Base-by-base conservation (phyloP, 2,329 filamentous ascomycete genomes). In the Colletotrichum limetticola region DNA sequence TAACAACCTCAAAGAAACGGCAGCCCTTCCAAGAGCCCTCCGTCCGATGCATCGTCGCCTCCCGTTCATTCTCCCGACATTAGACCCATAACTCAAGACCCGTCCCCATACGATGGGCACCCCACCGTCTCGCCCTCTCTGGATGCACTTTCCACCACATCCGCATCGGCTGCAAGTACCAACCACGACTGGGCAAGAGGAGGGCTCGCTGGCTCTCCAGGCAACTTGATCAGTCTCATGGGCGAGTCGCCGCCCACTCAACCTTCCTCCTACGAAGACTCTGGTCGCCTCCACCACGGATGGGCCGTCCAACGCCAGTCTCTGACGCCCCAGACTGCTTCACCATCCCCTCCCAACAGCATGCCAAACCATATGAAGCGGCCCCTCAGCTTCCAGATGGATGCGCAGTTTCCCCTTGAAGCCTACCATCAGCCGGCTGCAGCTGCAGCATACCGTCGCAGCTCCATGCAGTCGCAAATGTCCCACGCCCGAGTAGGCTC, bases 221-320 rank as follows among this genome's bases (percentile, higher is more conserved):
- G 85, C 63, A 88, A 88, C 72, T 81, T 88, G 69, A 87, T 88
- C 74, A 87, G 83, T 77, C 78, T 88, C 71, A 83, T 83, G 78
- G 86, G 86, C 66, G 87, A 89, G 75, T 89, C 87, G 26, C 87
- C 87, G 60, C 87, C 87, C 3, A 88, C 86, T 22, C 86, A 86
- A 59, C 86, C 86, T 19, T 88, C 86, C 24, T 88, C 86, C 1
- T 88, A 87, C 74, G 86, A 88, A 76, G 86, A 88, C 74, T 79
- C 83, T 6, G 77, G 83, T 65, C 84, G 83, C 46, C 78, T 85
- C 59, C 81, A 84, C 53, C 85, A 86, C 49, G 82, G 84, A 78
- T 87, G 83, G 85, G 84, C 84, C 76, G 87, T 78, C 74, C 81
- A 89, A 71, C 82, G 86, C 30, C 82, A 84, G 14, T 84, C 83